Evolutionary conservation across 257 asterid genomes (phyloP).

Genomic region (Lycium ferocissimum): DNA sequence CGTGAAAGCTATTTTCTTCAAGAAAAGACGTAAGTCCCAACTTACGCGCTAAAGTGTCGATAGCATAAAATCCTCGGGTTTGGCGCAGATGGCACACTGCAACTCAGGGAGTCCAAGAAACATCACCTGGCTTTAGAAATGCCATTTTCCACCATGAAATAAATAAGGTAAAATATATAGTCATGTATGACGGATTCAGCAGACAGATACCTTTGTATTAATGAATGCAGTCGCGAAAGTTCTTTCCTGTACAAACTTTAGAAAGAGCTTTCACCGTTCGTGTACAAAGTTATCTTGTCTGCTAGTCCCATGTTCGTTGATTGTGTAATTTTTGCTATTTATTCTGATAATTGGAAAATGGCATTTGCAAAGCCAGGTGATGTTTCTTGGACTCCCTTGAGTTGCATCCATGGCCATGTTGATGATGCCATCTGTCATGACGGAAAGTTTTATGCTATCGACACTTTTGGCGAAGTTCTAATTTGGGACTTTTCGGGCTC

Average conservation of each 20-base stretch:
- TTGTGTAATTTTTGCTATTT: constrained; percentile 40
- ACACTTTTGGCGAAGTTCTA: constrained; percentile 32
- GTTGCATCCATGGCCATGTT: constrained; percentile 27
- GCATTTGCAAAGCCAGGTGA: constrained; percentile 37
- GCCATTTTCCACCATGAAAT: constrained; percentile 41
- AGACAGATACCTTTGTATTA: too few species aligned
- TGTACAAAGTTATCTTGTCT: constrained; percentile 39
- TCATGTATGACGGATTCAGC: too few species aligned
- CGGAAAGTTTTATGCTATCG: constrained; percentile 36
- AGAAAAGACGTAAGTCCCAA: constrained; percentile 31
- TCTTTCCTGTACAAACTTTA: too few species aligned
- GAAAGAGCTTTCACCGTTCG: constrained; percentile 35
- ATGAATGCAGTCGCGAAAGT: too few species aligned
- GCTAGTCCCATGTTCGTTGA: constrained; percentile 32
- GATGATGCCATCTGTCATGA: constrained; percentile 36
- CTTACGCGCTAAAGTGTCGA: constrained; percentile 34
- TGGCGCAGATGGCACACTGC: too few species aligned
- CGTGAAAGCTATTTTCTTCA: constrained; percentile 32
- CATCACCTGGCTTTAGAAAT: constrained; percentile 34
- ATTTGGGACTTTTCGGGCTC: constrained; percentile 32
- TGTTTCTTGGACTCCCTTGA: constrained; percentile 40
- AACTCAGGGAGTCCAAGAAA: constrained; percentile 40
- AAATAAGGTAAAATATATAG: too few species aligned
- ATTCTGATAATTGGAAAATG: constrained; percentile 33
- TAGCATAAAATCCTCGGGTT: constrained; percentile 36